Conservation (phyloP, 2,329 filamentous ascomycete species). For the Albophoma yamanashiensis region DNA sequence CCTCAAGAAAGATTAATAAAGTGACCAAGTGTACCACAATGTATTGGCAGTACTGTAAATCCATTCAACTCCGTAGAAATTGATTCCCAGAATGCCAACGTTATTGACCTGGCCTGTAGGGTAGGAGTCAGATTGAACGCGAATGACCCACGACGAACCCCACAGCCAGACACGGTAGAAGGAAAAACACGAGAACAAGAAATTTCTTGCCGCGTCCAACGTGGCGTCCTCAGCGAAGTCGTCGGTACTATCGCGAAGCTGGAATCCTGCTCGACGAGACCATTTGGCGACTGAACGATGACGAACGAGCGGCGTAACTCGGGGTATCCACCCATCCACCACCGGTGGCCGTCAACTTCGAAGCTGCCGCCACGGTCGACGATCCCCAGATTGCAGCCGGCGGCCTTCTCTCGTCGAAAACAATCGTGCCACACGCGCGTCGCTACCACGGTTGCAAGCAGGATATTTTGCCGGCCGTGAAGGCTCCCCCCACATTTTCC, state of each 20-base stretch:
- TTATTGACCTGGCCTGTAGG: not conserved
- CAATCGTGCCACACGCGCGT: not conserved
- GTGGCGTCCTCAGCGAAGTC: not conserved
- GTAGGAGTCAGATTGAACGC: not conserved
- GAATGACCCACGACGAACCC: not conserved
- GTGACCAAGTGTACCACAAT: not conserved
- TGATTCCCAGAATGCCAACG: not conserved
- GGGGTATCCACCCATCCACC: not conserved
- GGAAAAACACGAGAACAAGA: not conserved
- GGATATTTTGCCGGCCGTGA: not conserved
- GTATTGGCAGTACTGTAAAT: not conserved
- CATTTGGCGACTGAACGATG: not conserved
- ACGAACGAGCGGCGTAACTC: not conserved
- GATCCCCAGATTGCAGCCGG: not conserved
- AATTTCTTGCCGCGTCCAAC: not conserved
- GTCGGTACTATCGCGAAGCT: not conserved
- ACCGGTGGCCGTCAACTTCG: not conserved
- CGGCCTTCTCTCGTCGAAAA: not conserved
- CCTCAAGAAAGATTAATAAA: not conserved
- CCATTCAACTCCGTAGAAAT: not conserved
- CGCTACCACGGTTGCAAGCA: not conserved
- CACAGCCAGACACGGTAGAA: not conserved
- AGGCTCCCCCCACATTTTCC: not conserved
- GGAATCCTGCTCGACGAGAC: not conserved
- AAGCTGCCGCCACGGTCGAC: not conserved